phyloP scores from a whole-genome alignment of 78 protist genomes.

The Tieghemostelium lacteum region DNA sequence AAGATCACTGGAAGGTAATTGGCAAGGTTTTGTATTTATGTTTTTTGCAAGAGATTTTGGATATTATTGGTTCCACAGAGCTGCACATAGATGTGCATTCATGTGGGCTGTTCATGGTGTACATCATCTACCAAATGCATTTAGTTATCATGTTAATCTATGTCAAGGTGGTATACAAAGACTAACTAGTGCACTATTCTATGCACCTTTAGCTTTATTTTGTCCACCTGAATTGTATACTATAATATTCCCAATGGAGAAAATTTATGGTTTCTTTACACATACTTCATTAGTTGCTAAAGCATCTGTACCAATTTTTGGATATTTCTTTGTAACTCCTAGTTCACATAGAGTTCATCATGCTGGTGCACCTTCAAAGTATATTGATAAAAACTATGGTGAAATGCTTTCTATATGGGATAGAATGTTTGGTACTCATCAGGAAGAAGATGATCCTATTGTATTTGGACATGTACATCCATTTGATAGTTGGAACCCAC shows the following conservation, averaged over 20 bases:
- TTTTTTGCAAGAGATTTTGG: slow-evolving; percentile 9
- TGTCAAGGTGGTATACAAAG: slow-evolving; percentile 58
- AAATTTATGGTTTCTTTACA: slow-evolving; percentile 75
- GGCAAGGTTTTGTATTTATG: not conserved
- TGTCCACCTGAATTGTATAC: slow-evolving; percentile 71
- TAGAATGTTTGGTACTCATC: slow-evolving; percentile 80
- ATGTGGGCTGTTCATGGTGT: slow-evolving; percentile 11
- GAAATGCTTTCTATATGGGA: slow-evolving; percentile 85
- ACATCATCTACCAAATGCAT: slow-evolving; percentile 5
- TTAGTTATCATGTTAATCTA: slow-evolving; percentile 7
- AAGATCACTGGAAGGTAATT: not conserved
- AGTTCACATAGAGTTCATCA: slow-evolving; percentile 86
- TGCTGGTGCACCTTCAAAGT: slow-evolving; percentile 63
- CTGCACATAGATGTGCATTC: slow-evolving; percentile 5
- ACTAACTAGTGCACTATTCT: slow-evolving; percentile 30
- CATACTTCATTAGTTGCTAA: slow-evolving; percentile 53
- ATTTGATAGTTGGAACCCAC: slow-evolving; percentile 29
- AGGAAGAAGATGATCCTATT: slow-evolving; percentile 49
- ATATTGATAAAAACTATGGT: slow-evolving; percentile 84
- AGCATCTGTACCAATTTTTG: slow-evolving; percentile 45
- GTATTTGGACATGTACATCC: slow-evolving; percentile 46
- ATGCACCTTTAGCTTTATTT: slow-evolving; percentile 72
- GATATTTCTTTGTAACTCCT: slow-evolving; percentile 77
- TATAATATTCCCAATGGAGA: slow-evolving; percentile 30
- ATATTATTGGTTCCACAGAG: slow-evolving; percentile 7